Evolutionary conservation across 805 yeast genomes (phyloP), one percentile per base, ranked within the genome.

Genomic region (Cyberlindnera misumaiensis): DNA sequence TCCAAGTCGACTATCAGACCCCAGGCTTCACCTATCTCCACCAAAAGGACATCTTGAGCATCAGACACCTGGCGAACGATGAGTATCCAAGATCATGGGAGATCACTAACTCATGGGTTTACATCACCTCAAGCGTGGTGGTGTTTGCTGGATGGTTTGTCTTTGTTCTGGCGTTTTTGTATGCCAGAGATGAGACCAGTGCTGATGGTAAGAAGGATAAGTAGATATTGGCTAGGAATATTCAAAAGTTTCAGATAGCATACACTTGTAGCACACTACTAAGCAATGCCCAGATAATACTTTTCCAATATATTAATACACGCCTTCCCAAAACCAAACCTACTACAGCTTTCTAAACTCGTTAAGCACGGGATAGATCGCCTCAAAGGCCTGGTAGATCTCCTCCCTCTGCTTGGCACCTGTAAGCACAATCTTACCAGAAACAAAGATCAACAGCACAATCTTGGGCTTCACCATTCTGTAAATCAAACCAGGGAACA

Each of bases 331-430:
- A 13, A n/a, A 3, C 15, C 16, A 29, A 3, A 29, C 15, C 31
- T 5, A 29, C 49, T 53, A 68, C 55, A 69, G 55, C 64, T 93
- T 93, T 62, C 97, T 80, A 70, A 90, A 93, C 72, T 93, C 97
- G 68, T 94, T 89, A 72, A 93, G 73, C 64, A 93, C 98, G 36
- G 98, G 98, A 64, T 90, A 93, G 36, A 93, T 93, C 43, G 97
- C 95, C 62, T 90, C 98, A 62, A 93, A 93, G 5, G 98, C 98
- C 53, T 89, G 95, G 60, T 93, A 93, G 48, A 93, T 93, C 63
- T 93, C 98, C 62, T 93, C 97, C 63, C 98, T 83, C 64, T 93
- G 97, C 63, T 93, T 93, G 14, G 98, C 98, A 71, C 98, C 98
- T 7, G 98, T 93, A 52, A 93, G 70, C 37, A 93, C 98, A 64